A percentile compares a stretch with the other conserved stretches of the same genome.
Evolutionary conservation across 257 asterid species (phyloP).

Genomic region (Echium plantagineum): DNA sequence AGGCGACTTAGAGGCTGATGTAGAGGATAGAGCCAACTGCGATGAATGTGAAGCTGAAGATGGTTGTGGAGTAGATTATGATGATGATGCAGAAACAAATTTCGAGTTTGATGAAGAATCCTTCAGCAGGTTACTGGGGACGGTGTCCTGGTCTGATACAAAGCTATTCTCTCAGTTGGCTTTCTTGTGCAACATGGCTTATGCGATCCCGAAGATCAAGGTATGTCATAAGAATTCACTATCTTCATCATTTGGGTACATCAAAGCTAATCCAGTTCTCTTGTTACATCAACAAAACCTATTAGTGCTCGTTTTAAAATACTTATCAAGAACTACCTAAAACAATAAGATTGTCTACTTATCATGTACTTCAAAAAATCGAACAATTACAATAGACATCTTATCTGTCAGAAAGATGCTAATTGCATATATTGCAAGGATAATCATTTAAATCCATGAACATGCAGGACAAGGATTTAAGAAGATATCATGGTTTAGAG

Average conservation of each 20-base stretch:
- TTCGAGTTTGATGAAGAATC: constrained; percentile 27
- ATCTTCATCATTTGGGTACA: too few relatives aligned
- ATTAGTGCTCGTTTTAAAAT: neutral
- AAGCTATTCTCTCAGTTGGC: constrained; percentile 62
- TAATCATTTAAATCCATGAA: neutral
- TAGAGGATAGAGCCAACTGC: constrained; percentile 19
- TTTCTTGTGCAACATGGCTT: constrained; percentile 83
- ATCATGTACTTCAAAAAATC: too few relatives aligned
- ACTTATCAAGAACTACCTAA: too few relatives aligned
- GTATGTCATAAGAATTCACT: constrained; percentile 17
- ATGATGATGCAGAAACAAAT: constrained; percentile 30
- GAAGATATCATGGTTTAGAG: constrained; percentile 52
- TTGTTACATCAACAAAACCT: too few relatives aligned
- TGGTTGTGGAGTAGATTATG: constrained; percentile 49
- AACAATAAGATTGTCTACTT: too few relatives aligned
- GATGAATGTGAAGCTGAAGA: constrained; percentile 20
- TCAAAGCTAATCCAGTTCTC: too few relatives aligned
- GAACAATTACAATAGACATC: too few relatives aligned
- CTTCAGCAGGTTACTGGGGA: constrained; percentile 37
- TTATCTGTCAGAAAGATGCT: too few relatives aligned
- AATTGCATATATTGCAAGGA: too few relatives aligned
- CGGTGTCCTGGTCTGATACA: constrained; percentile 62
- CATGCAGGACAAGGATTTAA: constrained; percentile 59
- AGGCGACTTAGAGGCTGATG: constrained; percentile 13
- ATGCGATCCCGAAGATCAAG: constrained; percentile 68